These are phyloP conservation scores for Ilex asprella DNA, from an alignment of 257 asterid genomes.

Conservation along the genomic window DNA sequence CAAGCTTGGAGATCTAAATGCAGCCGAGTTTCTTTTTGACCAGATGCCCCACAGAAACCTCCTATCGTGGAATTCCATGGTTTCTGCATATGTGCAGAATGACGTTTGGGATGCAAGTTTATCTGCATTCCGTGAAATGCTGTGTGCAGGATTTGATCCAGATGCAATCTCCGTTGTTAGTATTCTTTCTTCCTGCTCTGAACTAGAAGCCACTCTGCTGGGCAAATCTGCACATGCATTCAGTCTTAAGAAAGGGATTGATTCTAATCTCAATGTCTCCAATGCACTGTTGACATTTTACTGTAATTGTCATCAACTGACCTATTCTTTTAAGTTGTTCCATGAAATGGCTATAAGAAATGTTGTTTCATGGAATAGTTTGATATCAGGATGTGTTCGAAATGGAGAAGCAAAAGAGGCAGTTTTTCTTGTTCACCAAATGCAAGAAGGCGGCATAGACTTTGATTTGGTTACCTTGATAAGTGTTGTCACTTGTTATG, in stretches of 20 bases:
- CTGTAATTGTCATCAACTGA: constrained; percentile 20
- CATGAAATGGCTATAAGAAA: constrained; percentile 25
- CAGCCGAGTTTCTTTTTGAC: constrained; percentile 43
- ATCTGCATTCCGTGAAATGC: constrained; percentile 40
- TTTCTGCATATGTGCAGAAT: constrained; percentile 42
- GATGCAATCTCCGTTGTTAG: constrained; percentile 45
- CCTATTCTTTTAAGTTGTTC: constrained; percentile 37
- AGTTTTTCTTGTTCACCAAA: constrained; percentile 31
- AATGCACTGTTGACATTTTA: constrained; percentile 52
- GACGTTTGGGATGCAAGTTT: constrained; percentile 33
- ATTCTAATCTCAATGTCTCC: constrained; percentile 25
- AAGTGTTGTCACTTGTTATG: constrained; percentile 45
- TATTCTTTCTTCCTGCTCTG: constrained; percentile 50
- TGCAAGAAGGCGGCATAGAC: constrained; percentile 33
- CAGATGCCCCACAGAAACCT: constrained; percentile 20
- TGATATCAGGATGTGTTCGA: constrained; percentile 47
- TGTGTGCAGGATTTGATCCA: constrained; percentile 42
- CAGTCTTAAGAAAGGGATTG: constrained; percentile 33
- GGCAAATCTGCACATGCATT: constrained; percentile 62
- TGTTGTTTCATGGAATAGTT: constrained; percentile 51
- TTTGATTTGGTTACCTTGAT: constrained; percentile 47
- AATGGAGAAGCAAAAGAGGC: constrained; percentile 33
- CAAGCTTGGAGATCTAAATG: constrained; percentile 36
- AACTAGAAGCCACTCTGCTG: constrained; percentile 25
- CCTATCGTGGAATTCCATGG: constrained; percentile 56